Conservation (phyloP, 1,139 yeast species). For the Fermentozyma sake region DNA sequence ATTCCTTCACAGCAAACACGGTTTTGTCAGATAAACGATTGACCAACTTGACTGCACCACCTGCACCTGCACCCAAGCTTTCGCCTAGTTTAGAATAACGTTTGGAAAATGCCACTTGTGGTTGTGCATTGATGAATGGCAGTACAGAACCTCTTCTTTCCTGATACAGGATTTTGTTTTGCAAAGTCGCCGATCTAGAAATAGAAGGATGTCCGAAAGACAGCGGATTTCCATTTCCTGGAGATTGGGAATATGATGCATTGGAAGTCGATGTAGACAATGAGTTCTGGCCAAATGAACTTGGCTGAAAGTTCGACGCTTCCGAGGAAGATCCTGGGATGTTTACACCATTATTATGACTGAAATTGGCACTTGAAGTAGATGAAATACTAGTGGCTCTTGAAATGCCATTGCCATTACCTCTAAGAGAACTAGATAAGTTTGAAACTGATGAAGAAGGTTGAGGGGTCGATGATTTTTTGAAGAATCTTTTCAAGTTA, state of each 20-base stretch:
- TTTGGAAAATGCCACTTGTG: constrained; percentile 57
- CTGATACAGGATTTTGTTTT: constrained; percentile 27
- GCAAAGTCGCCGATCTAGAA: constrained; percentile 7
- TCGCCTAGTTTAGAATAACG: constrained; percentile 82
- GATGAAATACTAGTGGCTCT: constrained; percentile 8
- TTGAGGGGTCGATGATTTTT: constrained; percentile 36
- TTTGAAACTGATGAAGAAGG: constrained; percentile 29
- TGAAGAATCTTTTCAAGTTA: constrained; percentile 60
- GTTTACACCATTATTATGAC: constrained; percentile 13
- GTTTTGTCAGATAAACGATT: constrained; percentile 63
- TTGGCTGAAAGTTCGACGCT: constrained; percentile 1
- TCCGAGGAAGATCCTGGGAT: constrained; percentile 8
- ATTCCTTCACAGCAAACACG: constrained; percentile 89
- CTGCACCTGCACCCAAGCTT: constrained; percentile 93
- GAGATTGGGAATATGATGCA: constrained; percentile 28
- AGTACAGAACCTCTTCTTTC: constrained; percentile 41
- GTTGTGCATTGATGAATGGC: constrained; percentile 22
- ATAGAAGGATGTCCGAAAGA: constrained; percentile 19
- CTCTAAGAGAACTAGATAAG: constrained; percentile 38
- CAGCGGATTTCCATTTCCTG: constrained; percentile 18
- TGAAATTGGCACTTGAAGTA: constrained; percentile 20
- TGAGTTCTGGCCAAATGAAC: constrained; percentile 10
- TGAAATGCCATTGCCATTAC: constrained; percentile 1
- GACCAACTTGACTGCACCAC: constrained; percentile 82
- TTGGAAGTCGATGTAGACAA: constrained; percentile 30